These are phyloP conservation scores for Wickerhamiella azyma DNA, from an alignment of 805 yeast genomes.

Conservation along the genomic window DNA sequence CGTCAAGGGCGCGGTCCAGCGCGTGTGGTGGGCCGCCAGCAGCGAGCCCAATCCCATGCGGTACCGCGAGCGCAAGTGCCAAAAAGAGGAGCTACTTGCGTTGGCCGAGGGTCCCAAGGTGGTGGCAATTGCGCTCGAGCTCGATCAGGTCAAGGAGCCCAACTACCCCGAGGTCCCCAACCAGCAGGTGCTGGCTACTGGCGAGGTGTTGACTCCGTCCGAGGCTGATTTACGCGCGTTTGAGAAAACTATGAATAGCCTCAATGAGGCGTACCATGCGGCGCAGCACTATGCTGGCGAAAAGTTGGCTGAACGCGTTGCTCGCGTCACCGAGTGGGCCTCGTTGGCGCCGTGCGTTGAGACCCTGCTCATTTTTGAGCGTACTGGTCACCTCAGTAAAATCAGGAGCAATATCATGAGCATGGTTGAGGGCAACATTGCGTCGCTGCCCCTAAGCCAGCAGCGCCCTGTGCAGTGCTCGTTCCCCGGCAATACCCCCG, in stretches of 20 bases:
- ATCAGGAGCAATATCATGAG: background rate
- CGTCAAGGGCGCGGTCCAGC: background rate
- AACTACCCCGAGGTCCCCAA: background rate
- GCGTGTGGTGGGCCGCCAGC: background rate
- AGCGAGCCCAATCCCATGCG: background rate
- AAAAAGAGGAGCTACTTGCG: background rate
- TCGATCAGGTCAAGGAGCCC: background rate
- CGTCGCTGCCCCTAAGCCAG: background rate
- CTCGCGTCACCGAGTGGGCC: slow-evolving; percentile 7
- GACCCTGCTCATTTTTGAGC: slow-evolving; percentile 4
- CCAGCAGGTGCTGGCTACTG: slow-evolving; percentile 6
- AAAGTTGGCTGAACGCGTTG: background rate
- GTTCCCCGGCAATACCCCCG: slow-evolving; percentile 1
- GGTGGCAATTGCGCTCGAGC: slow-evolving; percentile 1
- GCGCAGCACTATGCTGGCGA: background rate
- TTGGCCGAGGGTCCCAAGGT: slow-evolving; percentile 1
- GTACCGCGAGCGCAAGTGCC: slow-evolving; percentile 1
- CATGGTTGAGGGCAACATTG: background rate
- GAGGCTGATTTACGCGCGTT: background rate
- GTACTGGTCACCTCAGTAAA: background rate
- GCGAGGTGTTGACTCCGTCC: background rate
- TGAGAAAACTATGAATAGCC: background rate
- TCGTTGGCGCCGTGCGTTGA: slow-evolving; percentile 1
- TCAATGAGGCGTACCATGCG: background rate
- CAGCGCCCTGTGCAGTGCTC: slow-evolving; percentile 2